A percentile compares a stretch with the other conserved stretches of the same genome.
Evolutionary conservation across 768 basidiomycete species (phyloP).

Genomic region (Calocera cornea): DNA sequence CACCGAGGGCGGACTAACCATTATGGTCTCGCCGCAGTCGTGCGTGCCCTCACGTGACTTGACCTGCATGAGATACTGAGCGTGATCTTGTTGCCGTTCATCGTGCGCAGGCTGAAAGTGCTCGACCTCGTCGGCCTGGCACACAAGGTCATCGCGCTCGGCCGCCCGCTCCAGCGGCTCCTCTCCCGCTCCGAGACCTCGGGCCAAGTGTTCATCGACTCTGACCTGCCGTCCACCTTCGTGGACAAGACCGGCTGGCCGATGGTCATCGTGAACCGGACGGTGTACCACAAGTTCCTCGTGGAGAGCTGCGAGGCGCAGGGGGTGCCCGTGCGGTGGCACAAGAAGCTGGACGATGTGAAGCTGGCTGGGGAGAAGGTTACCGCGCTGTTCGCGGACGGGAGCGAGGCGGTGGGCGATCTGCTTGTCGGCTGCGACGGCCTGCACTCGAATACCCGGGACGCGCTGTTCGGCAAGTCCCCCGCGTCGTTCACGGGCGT

Average conservation of each 20-base stretch:
- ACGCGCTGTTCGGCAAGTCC: slow-evolving; percentile 28
- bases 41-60: neutral
- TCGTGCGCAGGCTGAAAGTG: neutral
- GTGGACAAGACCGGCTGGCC: neutral
- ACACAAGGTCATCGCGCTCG: neutral
- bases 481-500: slow-evolving; percentile 28
- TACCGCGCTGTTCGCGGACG: slow-evolving; percentile 27
- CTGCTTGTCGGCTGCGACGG: slow-evolving; percentile 36
- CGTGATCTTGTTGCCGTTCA: too few relatives aligned
- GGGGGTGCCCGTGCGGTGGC: slow-evolving; percentile 27
- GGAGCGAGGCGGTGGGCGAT: slow-evolving; percentile 24
- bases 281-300: slow-evolving; percentile 14
- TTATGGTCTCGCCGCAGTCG: neutral
- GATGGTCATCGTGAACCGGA: neutral
- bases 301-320: slow-evolving; percentile 23
- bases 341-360: slow-evolving; percentile 23
- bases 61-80: too few relatives aligned
- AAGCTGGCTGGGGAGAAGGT: slow-evolving; percentile 24
- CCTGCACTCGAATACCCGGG: slow-evolving; percentile 31
- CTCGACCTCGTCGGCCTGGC: neutral
- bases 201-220: neutral
- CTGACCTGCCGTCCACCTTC: neutral
- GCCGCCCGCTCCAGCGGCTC: neutral
- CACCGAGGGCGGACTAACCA: neutral
- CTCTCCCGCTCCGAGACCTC: neutral